phyloP scores from a whole-genome alignment of 192 early-diverging fungal species.

The Linderina pennispora region DNA sequence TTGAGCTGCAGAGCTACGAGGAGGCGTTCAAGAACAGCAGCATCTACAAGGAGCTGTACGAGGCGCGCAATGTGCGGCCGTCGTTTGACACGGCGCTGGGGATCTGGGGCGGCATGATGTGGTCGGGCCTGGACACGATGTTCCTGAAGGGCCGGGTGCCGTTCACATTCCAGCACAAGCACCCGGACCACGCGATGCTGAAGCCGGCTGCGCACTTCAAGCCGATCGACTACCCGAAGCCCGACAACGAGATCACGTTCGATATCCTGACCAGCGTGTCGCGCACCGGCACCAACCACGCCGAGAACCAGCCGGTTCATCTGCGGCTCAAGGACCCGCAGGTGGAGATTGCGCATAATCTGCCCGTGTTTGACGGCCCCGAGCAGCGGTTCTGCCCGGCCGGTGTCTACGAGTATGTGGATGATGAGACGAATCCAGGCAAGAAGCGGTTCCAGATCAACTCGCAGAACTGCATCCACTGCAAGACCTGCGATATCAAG shows the following conservation, averaged over 20 bases:
- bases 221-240: conserved; percentile 95
- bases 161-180: conserved; percentile 87
- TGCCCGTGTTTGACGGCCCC: conserved; percentile 85
- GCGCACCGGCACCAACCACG: conserved; percentile 89
- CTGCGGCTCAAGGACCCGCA: conserved; percentile 69
- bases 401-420: conserved; percentile 96
- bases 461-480: conserved; percentile 96
- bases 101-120: conserved; percentile 77
- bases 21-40: conserved; percentile 76
- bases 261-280: conserved; percentile 92
- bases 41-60: conserved; percentile 85
- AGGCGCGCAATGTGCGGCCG: conserved; percentile 89
- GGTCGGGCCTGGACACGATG: conserved; percentile 84
- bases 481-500: conserved; percentile 99
- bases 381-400: conserved; percentile 97
- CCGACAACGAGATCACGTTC: conserved; percentile 91
- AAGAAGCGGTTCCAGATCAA: conserved; percentile 95
- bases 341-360: conserved; percentile 77
- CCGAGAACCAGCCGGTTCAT: conserved; percentile 93
- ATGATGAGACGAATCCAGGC: conserved; percentile 82
- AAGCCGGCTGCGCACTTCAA: conserved; percentile 62
- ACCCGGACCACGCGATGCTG: conserved; percentile 75
- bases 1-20: conserved; percentile 75
- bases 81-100: conserved; percentile 89
- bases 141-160: conserved; percentile 87